Base-by-base conservation (phyloP, 2,329 filamentous ascomycete genomes). In the Mariannaea sp. region DNA sequence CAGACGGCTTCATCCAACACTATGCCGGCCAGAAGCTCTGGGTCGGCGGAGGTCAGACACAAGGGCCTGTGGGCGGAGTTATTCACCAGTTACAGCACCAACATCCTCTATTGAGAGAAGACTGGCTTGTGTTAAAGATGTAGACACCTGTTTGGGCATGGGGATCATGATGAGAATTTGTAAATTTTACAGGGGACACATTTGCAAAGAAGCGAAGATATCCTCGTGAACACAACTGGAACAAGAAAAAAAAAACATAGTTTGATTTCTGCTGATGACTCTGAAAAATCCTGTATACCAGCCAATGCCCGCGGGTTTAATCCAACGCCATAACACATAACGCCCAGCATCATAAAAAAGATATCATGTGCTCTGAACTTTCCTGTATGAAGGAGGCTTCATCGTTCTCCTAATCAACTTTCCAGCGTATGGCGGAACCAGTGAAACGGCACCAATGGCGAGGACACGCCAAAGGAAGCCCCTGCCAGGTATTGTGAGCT, bases 361-460 rank as follows among this genome's bases (percentile, higher is more conserved):
- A 24, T 43, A 17, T 74, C 73, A 88, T 55, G 85, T 82, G 38
- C 81, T 87, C 73, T 88, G 87, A 41, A 99, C 92, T 77, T 99
- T 99, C 67, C 94, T 82, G 76, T 97, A 97, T 68, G 89, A 96
- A 16, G 92, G 92, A 57, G 94, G 94, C 74, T 89, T 92, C 79
- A 96, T 87, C 56, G 86, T 91, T 68, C 91, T 81, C 65, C 89
- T 81, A 60, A 97, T 88, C 56, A 95, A 72, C 77, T 97, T 97
- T 16, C 83, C 91, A 45, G 85, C 87, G 75, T 93, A 97, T 2
- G 93, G 90, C 14, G 94, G 94, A 41, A 96, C 82, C 51, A 97
- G 74, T 35, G 89, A 90, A 38, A 96, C 85, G 7, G 89, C 87
- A 33, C 81, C 82, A 48, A 97, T 92, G 29, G 89, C 91, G 6